Percentiles rank a stretch among this genome's conserved stretches.
Conservation (phyloP, 148 eudicot genomes). For the Rhododendron ovatum region DNA sequence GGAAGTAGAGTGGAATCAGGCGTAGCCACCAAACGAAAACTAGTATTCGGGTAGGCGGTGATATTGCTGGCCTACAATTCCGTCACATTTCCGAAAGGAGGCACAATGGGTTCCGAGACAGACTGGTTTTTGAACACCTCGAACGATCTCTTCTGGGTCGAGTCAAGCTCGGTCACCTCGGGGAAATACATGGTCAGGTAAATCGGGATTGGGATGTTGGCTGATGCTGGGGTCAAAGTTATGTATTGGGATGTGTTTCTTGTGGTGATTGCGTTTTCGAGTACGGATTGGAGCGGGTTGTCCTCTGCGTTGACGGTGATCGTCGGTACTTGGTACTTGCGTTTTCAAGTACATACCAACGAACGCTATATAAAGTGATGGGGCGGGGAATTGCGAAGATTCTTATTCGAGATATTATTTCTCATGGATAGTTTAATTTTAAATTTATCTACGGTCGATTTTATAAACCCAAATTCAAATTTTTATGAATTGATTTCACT, state of each 20-base stretch:
- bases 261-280: constrained; percentile 28
- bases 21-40: constrained; percentile 21
- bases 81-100: constrained; percentile 20
- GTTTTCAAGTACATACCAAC: neutral
- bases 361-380: no score
- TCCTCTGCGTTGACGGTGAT: neutral
- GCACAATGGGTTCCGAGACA: constrained; percentile 5
- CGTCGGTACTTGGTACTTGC: neutral
- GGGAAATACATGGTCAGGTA: constrained; percentile 33
- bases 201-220: neutral
- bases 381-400: no score
- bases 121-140: neutral
- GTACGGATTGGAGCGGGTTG: constrained; percentile 17
- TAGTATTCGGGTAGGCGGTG: constrained; percentile 14
- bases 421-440: no score
- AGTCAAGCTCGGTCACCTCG: constrained; percentile 21
- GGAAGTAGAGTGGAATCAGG: constrained; percentile 2
- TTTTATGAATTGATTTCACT: no score
- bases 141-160: constrained; percentile 29
- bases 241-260: constrained; percentile 5
- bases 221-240: neutral
- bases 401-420: no score
- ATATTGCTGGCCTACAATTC: neutral
- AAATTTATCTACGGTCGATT: no score
- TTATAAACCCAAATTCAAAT: no score